Evolutionary conservation across 441 rosid genomes (phyloP), one percentile per base, ranked within the genome.

Genomic region (Syzygium syzygioides): DNA sequence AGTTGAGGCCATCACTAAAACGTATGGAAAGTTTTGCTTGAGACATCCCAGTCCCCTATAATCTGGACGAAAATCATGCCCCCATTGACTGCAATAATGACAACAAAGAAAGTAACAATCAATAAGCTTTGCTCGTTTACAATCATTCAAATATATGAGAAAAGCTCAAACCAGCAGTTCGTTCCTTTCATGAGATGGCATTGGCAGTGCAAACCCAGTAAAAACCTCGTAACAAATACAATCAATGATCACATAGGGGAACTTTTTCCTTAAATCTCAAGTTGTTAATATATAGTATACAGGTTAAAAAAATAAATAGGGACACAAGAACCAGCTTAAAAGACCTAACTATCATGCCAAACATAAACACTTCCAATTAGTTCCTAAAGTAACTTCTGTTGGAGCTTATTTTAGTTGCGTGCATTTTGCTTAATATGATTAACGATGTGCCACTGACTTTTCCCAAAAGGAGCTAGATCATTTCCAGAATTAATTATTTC

Each of bases 1-100:
- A 90, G 98, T 97, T 91, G 96, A 93, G 62, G 99, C 99, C 94
- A 94, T 94, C 89, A 95, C 91, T 10, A 98, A 96, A 88, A 93
- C 95, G 91, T 90, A 91, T 5, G 95, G 92, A 89, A 96, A 98
- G 80, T 94, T 94, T 92, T 95, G 98, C 93, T 94, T 97, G 57
- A 98, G 97, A 92, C 95, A 94, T 88, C 97, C 98, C 86, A 96
- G 91, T 64, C 92, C 95, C 90, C 97, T 93, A 92, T 97, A 98
- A 88, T 96, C 98, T 90, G 99, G 99, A 89, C 98, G 96, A 86
- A 97, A 96, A 93, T 96, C 99, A 91, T 94, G 99, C 86, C 99
- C 99, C 99, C 99, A 96, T 91, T 95, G 99, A 90, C 99, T 96
- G 93, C 56, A 37, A 90, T 3, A 86, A 88, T 86, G 84, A 90